These are phyloP conservation scores for Hymenotorrendiella dingleyae DNA, from an alignment of 2,329 filamentous ascomycete genomes.

Conservation along the genomic window DNA sequence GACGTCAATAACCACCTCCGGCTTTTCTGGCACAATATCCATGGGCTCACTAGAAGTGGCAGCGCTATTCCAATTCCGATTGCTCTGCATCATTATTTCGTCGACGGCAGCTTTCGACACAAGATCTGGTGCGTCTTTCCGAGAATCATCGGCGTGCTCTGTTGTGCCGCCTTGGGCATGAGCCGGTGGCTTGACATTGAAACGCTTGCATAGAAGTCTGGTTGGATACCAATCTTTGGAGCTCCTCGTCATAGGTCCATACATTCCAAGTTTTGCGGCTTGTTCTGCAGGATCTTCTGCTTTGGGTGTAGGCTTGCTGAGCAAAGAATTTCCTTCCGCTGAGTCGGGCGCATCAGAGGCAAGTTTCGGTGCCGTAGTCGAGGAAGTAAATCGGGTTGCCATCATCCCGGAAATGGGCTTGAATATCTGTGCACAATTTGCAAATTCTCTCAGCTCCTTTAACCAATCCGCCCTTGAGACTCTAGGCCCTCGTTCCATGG, in stretches of 20 bases:
- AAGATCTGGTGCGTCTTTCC: conserved; percentile 35
- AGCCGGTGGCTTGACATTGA: conserved; percentile 75
- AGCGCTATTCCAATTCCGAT: conserved; percentile 18
- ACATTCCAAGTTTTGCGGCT: conserved; percentile 88
- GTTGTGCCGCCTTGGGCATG: conserved; percentile 53
- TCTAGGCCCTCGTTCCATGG: conserved; percentile 45
- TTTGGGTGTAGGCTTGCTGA: conserved; percentile 47
- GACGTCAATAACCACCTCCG: conserved; percentile 50
- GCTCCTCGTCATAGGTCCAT: conserved; percentile 77
- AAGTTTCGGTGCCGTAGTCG: conserved; percentile 42
- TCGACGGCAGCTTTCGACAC: conserved; percentile 50
- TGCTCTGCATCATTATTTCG: conserved; percentile 44
- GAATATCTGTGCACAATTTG: conserved; percentile 71
- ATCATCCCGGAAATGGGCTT: conserved; percentile 88
- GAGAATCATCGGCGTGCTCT: conserved; percentile 28
- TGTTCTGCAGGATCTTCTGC: conserved; percentile 73
- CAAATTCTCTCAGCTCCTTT: conserved; percentile 71
- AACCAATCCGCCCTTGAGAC: conserved; percentile 66
- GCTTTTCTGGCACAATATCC: conserved; percentile 1
- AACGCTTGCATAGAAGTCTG: conserved; percentile 85
- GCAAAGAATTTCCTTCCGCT: conserved; percentile 33
- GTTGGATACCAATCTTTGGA: conserved; percentile 70
- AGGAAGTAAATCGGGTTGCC: conserved; percentile 86
- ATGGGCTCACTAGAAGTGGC: background rate
- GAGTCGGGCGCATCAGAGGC: conserved; percentile 34